Conservation (phyloP, 768 basidiomycete genomes). For the Agrocybe chaxingu region DNA sequence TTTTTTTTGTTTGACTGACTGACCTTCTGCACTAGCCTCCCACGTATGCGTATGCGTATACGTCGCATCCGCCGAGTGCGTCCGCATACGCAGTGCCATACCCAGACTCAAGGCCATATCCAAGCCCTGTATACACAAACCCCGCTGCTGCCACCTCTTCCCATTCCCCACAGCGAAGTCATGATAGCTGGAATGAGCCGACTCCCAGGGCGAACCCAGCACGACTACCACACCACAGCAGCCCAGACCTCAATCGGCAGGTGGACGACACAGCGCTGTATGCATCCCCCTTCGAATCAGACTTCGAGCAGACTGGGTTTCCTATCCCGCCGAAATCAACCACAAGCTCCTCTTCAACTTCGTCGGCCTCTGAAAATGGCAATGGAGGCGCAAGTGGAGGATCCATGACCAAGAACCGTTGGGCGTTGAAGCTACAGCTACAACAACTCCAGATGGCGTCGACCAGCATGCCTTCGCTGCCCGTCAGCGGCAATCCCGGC, state of each 20-base stretch:
- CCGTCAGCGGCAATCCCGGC: slow-evolving; percentile 5
- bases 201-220: not conserved
- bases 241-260: slow-evolving; percentile 3
- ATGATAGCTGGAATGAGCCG: too few species aligned
- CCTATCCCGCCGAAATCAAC: not conserved
- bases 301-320: not conserved
- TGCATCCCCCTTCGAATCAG: slow-evolving; percentile 15
- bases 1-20: not conserved
- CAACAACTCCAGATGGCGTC: slow-evolving; percentile 6
- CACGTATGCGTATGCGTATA: slow-evolving; percentile 9
- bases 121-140: not conserved
- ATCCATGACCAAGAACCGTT: slow-evolving; percentile 17
- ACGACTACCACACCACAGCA: slow-evolving; percentile 1
- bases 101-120: not conserved
- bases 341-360: slow-evolving; percentile 4
- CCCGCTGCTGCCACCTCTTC: not conserved
- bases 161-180: not conserved
- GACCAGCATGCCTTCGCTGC: slow-evolving; percentile 5
- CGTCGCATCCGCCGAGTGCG: slow-evolving; percentile 7
- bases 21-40: not conserved
- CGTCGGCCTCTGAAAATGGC: not conserved
- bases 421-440: slow-evolving; percentile 20
- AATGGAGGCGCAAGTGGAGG: not conserved
- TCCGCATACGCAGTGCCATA: slow-evolving; percentile 10
- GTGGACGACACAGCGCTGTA: slow-evolving; percentile 15